Evolutionary conservation across 1,284 basidiomycete species (phyloP), one percentile per base, ranked within the genome.

Genomic region (Apiotrichum siamense): DNA sequence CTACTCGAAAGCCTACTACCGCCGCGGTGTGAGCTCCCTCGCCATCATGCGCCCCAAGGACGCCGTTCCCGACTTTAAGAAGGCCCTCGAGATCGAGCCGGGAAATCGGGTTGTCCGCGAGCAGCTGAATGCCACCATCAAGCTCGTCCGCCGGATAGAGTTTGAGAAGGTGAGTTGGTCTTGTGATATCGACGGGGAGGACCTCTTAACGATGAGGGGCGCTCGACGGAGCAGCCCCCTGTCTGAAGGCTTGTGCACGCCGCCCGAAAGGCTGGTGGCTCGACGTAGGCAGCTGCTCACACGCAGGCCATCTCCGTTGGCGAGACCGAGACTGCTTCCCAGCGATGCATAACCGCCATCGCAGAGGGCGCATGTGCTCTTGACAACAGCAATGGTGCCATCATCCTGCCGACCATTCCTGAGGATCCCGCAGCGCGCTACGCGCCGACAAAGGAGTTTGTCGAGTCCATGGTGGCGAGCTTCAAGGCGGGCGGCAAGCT

Each of bases 11-110:
- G 70, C 70, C 3, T 71, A 67, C 61, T 75, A 69, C 67, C 88
- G 92, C 56, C 86, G 96, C 45, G 94, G 89, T 44, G 86, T 87
- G 62, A 96, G 92, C 58, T 83, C 94, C 65, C 80, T 99, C 52
- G 87, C 94, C 66, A 88, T 91, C 47, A 75, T 97, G 53, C 86
- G 87, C 65, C 87, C 87, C 39, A 87, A 88, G 59, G 75, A 83
- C 42, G 91, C 93, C 4, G 80, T 96, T 17, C 75, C 80, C 20
- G 92, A 97, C 74, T 87, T 96, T 73, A 88, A 85, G 74, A 88
- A 84, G 72, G 84, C 94, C 9, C 74, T 96, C 24, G 70, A 79
- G n/a, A 75, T 97, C 4, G 96, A 99, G 66, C 93, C 94, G 0
- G 79, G 81, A 35, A 98, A 98, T 72, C 82, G 83, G 26, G 76